phyloP scores from a whole-genome alignment of 768 basidiomycete genomes.

The Russula dissimulans region DNA sequence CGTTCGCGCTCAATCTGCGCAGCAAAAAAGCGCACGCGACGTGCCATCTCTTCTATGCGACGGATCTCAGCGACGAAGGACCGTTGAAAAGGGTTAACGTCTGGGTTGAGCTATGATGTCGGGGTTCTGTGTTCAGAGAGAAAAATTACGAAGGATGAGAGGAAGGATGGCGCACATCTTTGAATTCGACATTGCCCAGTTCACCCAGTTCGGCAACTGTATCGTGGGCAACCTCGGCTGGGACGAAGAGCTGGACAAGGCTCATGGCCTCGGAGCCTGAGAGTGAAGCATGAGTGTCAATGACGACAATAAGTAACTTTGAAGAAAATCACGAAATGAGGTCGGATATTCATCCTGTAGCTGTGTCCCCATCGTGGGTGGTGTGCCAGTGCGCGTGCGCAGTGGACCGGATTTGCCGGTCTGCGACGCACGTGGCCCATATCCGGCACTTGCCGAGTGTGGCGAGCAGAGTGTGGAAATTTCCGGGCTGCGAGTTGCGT shows the following conservation, averaged over 20 bases:
- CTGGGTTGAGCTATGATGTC: slow-evolving; percentile 70
- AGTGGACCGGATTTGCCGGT: background rate
- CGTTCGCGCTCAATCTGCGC: slow-evolving; percentile 81
- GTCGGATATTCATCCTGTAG: slow-evolving; percentile 67
- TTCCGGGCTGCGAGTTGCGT: too few species aligned
- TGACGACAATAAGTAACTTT: background rate
- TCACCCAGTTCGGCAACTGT: slow-evolving; percentile 93
- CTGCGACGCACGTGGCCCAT: too few species aligned
- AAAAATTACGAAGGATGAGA: background rate
- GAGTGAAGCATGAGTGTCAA: slow-evolving; percentile 7
- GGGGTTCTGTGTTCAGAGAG: background rate
- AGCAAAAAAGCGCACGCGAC: slow-evolving; percentile 84
- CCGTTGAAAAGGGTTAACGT: slow-evolving; percentile 95
- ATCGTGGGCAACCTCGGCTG: slow-evolving; percentile 95
- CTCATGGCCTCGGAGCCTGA: slow-evolving; percentile 97
- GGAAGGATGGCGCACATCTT: slow-evolving; percentile 57
- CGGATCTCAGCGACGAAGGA: slow-evolving; percentile 96
- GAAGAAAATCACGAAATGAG: slow-evolving; percentile 52
- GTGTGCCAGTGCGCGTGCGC: background rate
- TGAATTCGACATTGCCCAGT: slow-evolving; percentile 93
- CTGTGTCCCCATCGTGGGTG: slow-evolving; percentile 23
- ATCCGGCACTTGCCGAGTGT: too few species aligned
- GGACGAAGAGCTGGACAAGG: slow-evolving; percentile 93
- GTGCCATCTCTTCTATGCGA: slow-evolving; percentile 91
- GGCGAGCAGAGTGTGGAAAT: too few species aligned